These are phyloP conservation scores for Pisolithus tinctorius DNA, from an alignment of 768 basidiomycete genomes.

Conservation along the genomic window DNA sequence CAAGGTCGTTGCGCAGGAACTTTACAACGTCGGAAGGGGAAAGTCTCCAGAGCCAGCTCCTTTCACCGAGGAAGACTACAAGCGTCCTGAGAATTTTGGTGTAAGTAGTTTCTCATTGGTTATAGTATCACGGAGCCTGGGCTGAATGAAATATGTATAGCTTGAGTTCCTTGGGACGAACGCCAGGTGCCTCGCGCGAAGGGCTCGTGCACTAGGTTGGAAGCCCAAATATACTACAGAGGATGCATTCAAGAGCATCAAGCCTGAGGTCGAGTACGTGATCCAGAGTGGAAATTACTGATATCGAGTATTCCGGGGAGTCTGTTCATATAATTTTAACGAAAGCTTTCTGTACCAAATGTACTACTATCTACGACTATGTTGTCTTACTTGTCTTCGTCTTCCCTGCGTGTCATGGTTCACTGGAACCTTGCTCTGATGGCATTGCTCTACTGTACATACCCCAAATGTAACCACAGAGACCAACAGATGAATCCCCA, in stretches of 20 bases:
- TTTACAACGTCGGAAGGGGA: conserved; percentile 12
- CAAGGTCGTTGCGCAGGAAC: conserved; percentile 5
- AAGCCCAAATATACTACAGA: conserved; percentile 25
- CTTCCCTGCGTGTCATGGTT: too few relatives aligned
- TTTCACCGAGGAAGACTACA: conserved; percentile 13
- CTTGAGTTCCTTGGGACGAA: conserved; percentile 14
- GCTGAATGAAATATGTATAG: conserved; percentile 11
- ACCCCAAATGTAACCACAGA: too few relatives aligned
- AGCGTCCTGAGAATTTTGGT: conserved; percentile 3
- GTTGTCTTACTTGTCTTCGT: too few relatives aligned
- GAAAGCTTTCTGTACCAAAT: too few relatives aligned
- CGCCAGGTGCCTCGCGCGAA: conserved; percentile 12
- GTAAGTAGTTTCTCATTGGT: neutral
- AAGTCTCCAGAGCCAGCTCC: conserved; percentile 6
- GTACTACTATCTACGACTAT: too few relatives aligned
- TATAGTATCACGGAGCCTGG: conserved; percentile 1
- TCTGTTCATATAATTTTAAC: too few relatives aligned
- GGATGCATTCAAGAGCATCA: conserved; percentile 16
- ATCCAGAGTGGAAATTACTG: conserved; percentile 1
- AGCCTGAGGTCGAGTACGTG: conserved; percentile 17
- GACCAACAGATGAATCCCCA: too few relatives aligned
- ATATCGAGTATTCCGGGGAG: neutral
- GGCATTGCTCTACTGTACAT: too few relatives aligned
- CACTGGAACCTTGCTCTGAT: too few relatives aligned
- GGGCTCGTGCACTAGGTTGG: conserved; percentile 22